Base-by-base conservation (phyloP, 805 yeast species). In the Debaryomyces hansenii region DNA sequence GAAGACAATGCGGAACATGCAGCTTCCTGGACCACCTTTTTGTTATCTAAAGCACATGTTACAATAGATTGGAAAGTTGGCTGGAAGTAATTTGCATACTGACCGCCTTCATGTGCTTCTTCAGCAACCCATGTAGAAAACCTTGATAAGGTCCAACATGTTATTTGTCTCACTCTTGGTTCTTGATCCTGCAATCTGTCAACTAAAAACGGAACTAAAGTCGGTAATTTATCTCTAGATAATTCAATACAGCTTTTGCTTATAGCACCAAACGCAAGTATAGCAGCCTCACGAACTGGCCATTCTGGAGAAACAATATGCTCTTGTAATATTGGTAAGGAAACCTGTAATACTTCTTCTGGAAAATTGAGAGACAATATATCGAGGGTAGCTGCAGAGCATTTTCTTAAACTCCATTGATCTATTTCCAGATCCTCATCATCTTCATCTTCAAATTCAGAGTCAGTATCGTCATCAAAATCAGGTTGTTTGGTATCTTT, bases 121-220 rank as follows among this genome's bases (percentile, higher is more conserved):
- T 75, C 74, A 41, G 88, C 79, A 18, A 92, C 85, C 96, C 97
- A 90, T 2, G 78, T 58, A 0, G 94, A 79, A 62, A 85, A 94
- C 46, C 98, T 77, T 37, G 96, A 85, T 39, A 94, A 69, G 0
- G 98, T 88, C 99, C 99, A 94, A 70, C 98, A 92, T 0, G 96
- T 73, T 43, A 94, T 94, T 64, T 90, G 96, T 54, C 98, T 78
- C 4, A 94, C 96, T 16, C 96, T 79, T 7, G 96, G 84, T 66
- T 90, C 85, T 4, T 65, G 57, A 63, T 91, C 97, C 44, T 74
- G 74, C 48, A 91, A 69, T 57, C 95, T 75, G 47, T 90, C 89
- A 21, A 90, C 90, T 50, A 94, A 73, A 60, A 84, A 90, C 32
- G 96, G 96, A 29, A 92, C 83, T 40, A 94, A 70, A 24, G 83